Evolutionary conservation across 1,284 basidiomycete species (phyloP), one percentile per base, ranked within the genome.

Genomic region (Psilocybe mexicana): DNA sequence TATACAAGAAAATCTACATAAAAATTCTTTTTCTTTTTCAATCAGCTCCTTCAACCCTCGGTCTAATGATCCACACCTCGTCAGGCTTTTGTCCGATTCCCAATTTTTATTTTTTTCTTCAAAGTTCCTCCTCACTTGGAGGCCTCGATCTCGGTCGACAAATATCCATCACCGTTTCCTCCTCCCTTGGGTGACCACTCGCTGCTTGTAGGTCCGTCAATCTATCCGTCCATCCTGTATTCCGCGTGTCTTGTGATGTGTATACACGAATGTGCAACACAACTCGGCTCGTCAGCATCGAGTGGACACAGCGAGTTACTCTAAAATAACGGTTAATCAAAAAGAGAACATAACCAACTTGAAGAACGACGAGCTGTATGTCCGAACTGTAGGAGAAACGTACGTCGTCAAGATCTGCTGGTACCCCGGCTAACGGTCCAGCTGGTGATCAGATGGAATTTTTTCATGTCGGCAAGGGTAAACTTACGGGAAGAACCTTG

Each of bases 251-350:
- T 12, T 40, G 6, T 12, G 38, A 40, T 6, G 38, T 40, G 7
- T 28, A 43, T 8, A 14, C 47, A 14, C 54, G 46, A 14, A 56
- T 28, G 11, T 56, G 35, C 10, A 56, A 42, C 6, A 56, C 24
- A 11, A 51, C 28, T 12, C 54, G 38, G 25, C 54, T 56, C 18
- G 54, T 43, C 14, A 57, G 40, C 46, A 57, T 57, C 12, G 55
- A 51, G 18, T 57, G 55, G n/a, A 57, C 43, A n/a, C 47, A 44
- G 14, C 55, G 40, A 7, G 40, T 28, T 4, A 57, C 35, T 8
- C 42, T 51, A 36, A 36, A 23, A 28, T 44, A 12, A 14, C 30
- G 30, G 8, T 33, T 33, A 8, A 8, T 6, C 30, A 8, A 33
- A 33, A 33, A 6, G 5, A 8, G 1, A 33, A 18, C 18, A 18